These are phyloP conservation scores for Trichosporon sp. DNA, from an alignment of 1,284 basidiomycete species.

Conservation along the genomic window DNA sequence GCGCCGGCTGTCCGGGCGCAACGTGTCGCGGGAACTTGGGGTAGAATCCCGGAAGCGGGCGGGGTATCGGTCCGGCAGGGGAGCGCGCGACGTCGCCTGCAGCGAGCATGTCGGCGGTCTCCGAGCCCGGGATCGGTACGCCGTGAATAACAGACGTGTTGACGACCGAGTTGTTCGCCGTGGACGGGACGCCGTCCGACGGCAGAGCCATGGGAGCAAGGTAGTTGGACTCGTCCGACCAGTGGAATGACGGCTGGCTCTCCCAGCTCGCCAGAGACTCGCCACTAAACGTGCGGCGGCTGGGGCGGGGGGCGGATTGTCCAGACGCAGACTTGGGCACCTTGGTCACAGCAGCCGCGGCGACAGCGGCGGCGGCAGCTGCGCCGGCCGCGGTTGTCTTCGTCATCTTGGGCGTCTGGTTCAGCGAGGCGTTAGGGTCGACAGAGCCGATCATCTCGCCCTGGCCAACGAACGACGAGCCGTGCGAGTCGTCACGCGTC, in stretches of 20 bases:
- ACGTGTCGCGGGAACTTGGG: slow-evolving; percentile 53
- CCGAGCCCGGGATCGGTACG: slow-evolving; percentile 3
- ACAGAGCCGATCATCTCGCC: slow-evolving; percentile 21
- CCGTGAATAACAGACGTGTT: not conserved
- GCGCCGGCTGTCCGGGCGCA: slow-evolving; percentile 20
- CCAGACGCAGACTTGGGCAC: slow-evolving; percentile 6
- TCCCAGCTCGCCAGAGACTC: slow-evolving; percentile 49
- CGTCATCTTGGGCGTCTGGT: slow-evolving; percentile 9
- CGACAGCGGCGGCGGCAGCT: slow-evolving; percentile 24
- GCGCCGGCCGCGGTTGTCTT: not conserved
- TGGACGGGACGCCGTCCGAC: not conserved
- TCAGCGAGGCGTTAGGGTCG: slow-evolving; percentile 13
- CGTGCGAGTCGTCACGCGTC: slow-evolving; percentile 16
- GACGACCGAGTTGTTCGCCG: slow-evolving; percentile 19
- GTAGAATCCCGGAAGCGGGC: slow-evolving; percentile 53
- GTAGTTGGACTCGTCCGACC: slow-evolving; percentile 51
- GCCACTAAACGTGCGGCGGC: slow-evolving; percentile 19
- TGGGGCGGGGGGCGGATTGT: slow-evolving; percentile 2
- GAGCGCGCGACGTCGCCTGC: slow-evolving; percentile 11
- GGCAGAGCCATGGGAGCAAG: slow-evolving; percentile 24
- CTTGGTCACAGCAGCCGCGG: slow-evolving; percentile 33
- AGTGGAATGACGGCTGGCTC: slow-evolving; percentile 50
- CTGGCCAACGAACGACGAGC: slow-evolving; percentile 20
- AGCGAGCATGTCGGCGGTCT: slow-evolving; percentile 5
- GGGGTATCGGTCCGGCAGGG: slow-evolving; percentile 22